phyloP scores from a whole-genome alignment of 2,329 filamentous ascomycete genomes.

The Diplodia corticola region DNA sequence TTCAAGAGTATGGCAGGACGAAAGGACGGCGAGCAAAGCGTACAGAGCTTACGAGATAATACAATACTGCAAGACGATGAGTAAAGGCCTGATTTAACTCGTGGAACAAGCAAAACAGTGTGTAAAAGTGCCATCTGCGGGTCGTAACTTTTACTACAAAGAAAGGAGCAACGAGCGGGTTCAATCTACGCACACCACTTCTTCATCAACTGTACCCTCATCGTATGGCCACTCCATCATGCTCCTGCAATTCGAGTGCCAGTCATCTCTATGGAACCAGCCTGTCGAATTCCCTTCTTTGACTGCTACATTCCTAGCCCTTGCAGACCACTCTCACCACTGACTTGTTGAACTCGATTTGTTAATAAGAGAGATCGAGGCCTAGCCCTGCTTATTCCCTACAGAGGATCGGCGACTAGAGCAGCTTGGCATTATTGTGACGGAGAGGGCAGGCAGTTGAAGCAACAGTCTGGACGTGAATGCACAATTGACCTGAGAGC shows the following conservation, averaged over 20 bases:
- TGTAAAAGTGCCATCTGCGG: background rate
- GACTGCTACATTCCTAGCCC: conserved; percentile 49
- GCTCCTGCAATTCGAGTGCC: conserved; percentile 46
- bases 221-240: conserved; percentile 51
- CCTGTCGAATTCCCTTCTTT: conserved; percentile 41
- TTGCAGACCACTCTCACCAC: conserved; percentile 40
- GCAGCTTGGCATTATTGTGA: too few species aligned
- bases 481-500: background rate
- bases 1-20: background rate
- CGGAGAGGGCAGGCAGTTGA: too few species aligned
- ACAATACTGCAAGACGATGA: background rate
- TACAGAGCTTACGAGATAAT: conserved; percentile 14
- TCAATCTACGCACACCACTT: conserved; percentile 49
- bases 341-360: conserved; percentile 41
- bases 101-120: too few species aligned
- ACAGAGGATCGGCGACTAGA: conserved; percentile 9
- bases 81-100: background rate
- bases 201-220: conserved; percentile 45
- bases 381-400: background rate
- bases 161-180: conserved; percentile 41
- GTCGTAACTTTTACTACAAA: conserved; percentile 31
- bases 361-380: conserved; percentile 41
- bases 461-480: background rate
- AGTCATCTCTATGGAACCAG: conserved; percentile 49
- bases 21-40: background rate